Evolutionary conservation across 169 alveolate genomes (phyloP).

Genomic region (Cryptosporidium canis): DNA sequence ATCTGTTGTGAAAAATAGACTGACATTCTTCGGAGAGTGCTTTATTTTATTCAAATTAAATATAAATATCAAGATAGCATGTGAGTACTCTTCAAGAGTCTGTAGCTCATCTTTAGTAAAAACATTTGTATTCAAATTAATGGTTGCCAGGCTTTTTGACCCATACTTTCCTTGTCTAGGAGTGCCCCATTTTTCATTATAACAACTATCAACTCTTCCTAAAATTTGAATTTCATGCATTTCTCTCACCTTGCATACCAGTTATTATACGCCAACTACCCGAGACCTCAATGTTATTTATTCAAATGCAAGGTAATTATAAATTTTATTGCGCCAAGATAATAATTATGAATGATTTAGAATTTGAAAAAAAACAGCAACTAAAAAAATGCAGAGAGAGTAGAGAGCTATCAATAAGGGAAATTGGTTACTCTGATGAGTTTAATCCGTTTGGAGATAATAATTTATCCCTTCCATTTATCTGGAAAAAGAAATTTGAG

Average conservation of each 20-base stretch:
- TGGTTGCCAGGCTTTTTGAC: not conserved
- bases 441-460: slow-evolving; percentile 58
- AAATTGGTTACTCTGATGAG: slow-evolving; percentile 61
- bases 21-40: not conserved
- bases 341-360: not conserved
- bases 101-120: not conserved
- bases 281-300: not conserved
- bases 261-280: not conserved
- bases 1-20: not conserved
- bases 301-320: not conserved
- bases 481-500: slow-evolving; percentile 57
- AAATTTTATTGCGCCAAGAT: not conserved
- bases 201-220: slow-evolving; percentile 26
- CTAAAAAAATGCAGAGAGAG: slow-evolving; percentile 38
- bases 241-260: not conserved
- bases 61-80: slow-evolving; percentile 4
- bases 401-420: not conserved
- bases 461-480: slow-evolving; percentile 45
- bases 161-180: slow-evolving; percentile 48
- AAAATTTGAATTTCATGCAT: not conserved
- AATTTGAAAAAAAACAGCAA: slow-evolving; percentile 22
- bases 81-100: not conserved
- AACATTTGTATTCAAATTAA: slow-evolving; percentile 9
- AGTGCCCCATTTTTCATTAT: slow-evolving; percentile 56
- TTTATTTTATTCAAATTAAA: slow-evolving; percentile 27